phyloP scores from a whole-genome alignment of 257 asterid species.

The Coffea canephora region DNA sequence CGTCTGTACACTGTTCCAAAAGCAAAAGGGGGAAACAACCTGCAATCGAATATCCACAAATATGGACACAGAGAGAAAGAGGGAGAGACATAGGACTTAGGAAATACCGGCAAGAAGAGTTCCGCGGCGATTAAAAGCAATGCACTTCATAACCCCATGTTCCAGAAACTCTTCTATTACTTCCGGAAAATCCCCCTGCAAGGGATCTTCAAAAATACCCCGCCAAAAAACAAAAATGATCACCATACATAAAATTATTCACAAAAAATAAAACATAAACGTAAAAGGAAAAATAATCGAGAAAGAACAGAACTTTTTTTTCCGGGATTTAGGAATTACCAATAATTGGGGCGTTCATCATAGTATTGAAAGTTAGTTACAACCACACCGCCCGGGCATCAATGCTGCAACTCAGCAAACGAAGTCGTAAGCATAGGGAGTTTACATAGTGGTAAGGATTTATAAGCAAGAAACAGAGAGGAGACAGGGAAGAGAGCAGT shows the following conservation, averaged over 20 bases:
- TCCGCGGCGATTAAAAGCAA: constrained; percentile 90
- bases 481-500: too few species aligned
- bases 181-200: constrained; percentile 93
- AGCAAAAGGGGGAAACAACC: too few species aligned
- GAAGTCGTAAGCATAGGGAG: not conserved
- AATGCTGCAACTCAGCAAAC: not conserved
- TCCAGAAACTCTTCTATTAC: constrained; percentile 91
- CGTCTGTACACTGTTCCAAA: too few species aligned
- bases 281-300: not conserved
- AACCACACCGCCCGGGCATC: not conserved
- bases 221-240: not conserved
- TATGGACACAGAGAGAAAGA: too few species aligned
- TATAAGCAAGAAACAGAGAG: too few species aligned
- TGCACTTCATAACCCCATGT: constrained; percentile 72
- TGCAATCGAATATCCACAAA: not conserved
- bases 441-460: too few species aligned
- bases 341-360: constrained; percentile 64
- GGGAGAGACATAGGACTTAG: not conserved
- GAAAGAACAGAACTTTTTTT: not conserved
- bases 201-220: constrained; percentile 51
- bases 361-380: not conserved
- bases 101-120: constrained; percentile 87
- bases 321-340: constrained; percentile 29
- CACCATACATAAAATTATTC: not conserved
- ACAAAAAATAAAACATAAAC: not conserved